These are phyloP conservation scores for Avena sativa DNA, from an alignment of 176 grass and related monocot genomes.

Conservation along the genomic window DNA sequence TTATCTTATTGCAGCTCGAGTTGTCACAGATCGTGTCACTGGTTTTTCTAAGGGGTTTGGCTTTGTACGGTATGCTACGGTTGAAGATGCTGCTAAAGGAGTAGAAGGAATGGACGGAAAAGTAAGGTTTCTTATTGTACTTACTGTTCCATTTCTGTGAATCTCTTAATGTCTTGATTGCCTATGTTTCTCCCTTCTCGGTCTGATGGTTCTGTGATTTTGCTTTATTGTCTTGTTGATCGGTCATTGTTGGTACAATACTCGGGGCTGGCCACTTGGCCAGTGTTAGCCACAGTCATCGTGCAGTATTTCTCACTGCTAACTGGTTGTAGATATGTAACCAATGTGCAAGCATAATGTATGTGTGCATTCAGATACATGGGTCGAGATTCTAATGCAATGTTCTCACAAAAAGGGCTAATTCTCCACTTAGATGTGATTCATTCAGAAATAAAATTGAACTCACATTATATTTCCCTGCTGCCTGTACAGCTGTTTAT, in stretches of 20 bases:
- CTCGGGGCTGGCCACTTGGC: background rate
- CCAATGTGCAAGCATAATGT: background rate
- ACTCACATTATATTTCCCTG: background rate
- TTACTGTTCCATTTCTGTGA: background rate
- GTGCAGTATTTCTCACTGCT: background rate
- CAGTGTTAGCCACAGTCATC: background rate
- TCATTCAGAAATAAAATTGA: background rate
- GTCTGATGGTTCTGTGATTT: slow-evolving; percentile 2
- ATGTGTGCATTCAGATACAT: background rate
- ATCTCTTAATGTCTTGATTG: background rate
- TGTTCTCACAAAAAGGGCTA: background rate
- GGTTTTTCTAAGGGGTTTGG: slow-evolving; percentile 94
- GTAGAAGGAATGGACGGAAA: slow-evolving; percentile 95
- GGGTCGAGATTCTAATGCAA: background rate
- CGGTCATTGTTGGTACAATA: background rate
- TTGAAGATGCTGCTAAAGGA: slow-evolving; percentile 79
- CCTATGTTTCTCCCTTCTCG: background rate
- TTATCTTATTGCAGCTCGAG: slow-evolving; percentile 67
- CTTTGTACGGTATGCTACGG: slow-evolving; percentile 75
- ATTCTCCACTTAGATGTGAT: background rate
- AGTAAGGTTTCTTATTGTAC: slow-evolving; percentile 49
- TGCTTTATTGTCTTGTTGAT: background rate
- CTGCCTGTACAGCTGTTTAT: background rate
- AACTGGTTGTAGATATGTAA: slow-evolving; percentile 9
- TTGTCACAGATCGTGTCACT: slow-evolving; percentile 73